Evolutionary conservation across 164 flowering plant genomes (phyloP), one percentile per base, ranked within the genome.

Genomic region (Piper longum): DNA sequence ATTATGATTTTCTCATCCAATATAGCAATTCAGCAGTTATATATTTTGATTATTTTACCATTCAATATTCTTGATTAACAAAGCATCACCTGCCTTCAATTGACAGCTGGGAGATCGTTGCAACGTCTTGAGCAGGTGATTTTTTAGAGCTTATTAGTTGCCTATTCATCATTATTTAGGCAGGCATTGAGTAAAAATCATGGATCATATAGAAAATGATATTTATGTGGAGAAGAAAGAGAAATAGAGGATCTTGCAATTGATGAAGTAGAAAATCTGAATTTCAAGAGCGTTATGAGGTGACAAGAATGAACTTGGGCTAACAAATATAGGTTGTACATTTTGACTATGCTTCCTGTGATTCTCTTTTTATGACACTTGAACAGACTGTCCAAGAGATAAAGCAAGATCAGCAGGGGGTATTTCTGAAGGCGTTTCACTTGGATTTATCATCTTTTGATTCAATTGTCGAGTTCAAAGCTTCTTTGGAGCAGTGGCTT

Each of bases 101-200:
- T 42, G 82, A 84, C 89, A 90, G 97, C 69, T 79, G 97, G 97
- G 65, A 77, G 92, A 17, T 84, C 89, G 13, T 45, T 68, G 41
- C 66, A 75, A 36, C 62, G 68, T 66, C 73, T 86, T 88, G 97
- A 86, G 70, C 64, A 43, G 7, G 52, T 18, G 36, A 8, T 19
- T 7, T 56, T 54, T 62, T 19, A 2, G 12, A 48, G 52, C 14
- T 48, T 48, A 14, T 48, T 48, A 48, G 14, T 2, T 12, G 52
- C 52, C 9, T 14, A 48, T 5, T 12, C 40, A 17, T 2, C 64
- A 36, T 9, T 61, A 16, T 59, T 4, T 17, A 26, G 36, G 36
- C 36, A 26, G 36, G 36, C 36, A 26, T 26, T 26, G 36, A 26
- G 36, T 26, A 26, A 26, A 26, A 26, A 26, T 26, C 36, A 26